Conservation (phyloP, 768 basidiomycete genomes). For the Harrya chromipes region DNA sequence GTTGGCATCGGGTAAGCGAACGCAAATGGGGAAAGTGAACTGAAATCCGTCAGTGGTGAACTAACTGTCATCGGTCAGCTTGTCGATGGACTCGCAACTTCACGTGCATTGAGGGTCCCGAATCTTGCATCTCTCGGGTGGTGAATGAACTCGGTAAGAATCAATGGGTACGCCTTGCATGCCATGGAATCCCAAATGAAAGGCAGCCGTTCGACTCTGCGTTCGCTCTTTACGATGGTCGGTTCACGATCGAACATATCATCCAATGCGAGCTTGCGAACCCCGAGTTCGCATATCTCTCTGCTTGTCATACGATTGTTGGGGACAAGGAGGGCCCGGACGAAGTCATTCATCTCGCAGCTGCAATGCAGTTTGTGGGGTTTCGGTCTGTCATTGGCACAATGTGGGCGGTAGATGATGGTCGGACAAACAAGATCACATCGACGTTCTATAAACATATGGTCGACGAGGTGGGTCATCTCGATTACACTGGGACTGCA, state of each 20-base stretch:
- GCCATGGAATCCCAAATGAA: slow-evolving; percentile 14
- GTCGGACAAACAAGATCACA: background rate
- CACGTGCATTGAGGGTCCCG: background rate
- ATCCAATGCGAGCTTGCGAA: slow-evolving; percentile 2
- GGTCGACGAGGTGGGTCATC: background rate
- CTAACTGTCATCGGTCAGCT: background rate
- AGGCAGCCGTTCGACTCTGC: slow-evolving; percentile 14
- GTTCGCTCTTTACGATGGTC: background rate
- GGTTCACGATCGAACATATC: slow-evolving; percentile 5
- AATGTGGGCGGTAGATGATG: slow-evolving; percentile 14
- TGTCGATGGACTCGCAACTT: background rate
- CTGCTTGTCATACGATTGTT: slow-evolving; percentile 23
- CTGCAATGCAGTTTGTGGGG: slow-evolving; percentile 2
- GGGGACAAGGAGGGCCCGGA: slow-evolving; percentile 15
- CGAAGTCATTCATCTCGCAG: slow-evolving; percentile 5
- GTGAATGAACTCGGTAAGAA: background rate
- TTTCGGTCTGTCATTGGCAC: slow-evolving; percentile 12
- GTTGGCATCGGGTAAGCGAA: background rate
- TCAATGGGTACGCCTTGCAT: slow-evolving; percentile 21
- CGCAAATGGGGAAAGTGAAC: background rate
- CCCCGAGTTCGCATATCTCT: slow-evolving; percentile 20
- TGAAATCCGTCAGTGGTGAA: background rate
- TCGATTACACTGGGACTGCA: slow-evolving; percentile 3
- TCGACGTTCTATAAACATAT: background rate
- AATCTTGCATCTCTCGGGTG: background rate